A percentile compares a stretch with the other conserved stretches of the same genome.
Evolutionary conservation across 1,284 basidiomycete species (phyloP).

Genomic region (Sporisorium sorghi): DNA sequence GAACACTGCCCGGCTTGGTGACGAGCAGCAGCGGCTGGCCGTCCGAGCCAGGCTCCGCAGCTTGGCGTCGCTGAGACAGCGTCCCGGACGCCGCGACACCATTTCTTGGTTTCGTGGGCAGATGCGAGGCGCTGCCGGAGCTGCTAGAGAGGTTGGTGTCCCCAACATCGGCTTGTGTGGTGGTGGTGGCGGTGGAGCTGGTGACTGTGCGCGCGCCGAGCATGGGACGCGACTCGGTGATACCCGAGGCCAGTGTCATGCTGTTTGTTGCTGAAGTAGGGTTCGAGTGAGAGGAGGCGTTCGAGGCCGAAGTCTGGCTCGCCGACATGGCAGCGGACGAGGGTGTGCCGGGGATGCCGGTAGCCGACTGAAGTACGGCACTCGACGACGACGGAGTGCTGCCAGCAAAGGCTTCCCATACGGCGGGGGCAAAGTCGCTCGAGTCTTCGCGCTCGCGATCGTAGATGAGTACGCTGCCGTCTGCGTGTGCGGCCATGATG

Average conservation of each 20-base stretch:
- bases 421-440: constrained; percentile 29
- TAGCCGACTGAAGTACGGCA: constrained; percentile 22
- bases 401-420: constrained; percentile 29
- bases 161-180: constrained; percentile 24
- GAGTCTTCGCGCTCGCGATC: constrained; percentile 91
- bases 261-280: neutral
- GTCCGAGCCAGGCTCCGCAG: constrained; percentile 5
- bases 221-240: constrained; percentile 28
- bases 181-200: constrained; percentile 45
- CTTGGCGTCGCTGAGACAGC: constrained; percentile 34
- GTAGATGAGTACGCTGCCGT: constrained; percentile 87
- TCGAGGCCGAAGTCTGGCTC: constrained; percentile 32
- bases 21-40: constrained; percentile 40
- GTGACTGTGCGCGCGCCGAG: constrained; percentile 38
- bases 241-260: constrained; percentile 10
- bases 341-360: constrained; percentile 12
- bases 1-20: constrained; percentile 43
- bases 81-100: constrained; percentile 21
- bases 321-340: constrained; percentile 45
- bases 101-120: constrained; percentile 16
- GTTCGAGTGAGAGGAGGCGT: constrained; percentile 25
- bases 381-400: constrained; percentile 34
- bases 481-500: constrained; percentile 89
- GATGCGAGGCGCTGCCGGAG: constrained; percentile 36
- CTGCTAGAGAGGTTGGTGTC: constrained; percentile 34